Evolutionary conservation across 306 rosid genomes (phyloP), one percentile per base, ranked within the genome.

Genomic region (Canavalia gladiata): DNA sequence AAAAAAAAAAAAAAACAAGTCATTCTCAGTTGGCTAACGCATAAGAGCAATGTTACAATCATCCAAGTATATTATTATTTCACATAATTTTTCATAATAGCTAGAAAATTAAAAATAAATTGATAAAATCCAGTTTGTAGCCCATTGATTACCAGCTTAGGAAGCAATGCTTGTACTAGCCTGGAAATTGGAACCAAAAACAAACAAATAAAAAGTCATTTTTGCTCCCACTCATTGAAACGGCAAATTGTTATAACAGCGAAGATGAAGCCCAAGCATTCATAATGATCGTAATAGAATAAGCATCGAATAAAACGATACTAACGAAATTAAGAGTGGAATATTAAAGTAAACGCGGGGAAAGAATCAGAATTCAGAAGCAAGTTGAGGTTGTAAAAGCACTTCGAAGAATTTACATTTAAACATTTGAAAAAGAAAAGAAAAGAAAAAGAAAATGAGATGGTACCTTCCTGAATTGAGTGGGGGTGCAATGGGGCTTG

Each of bases 131-230:
- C 71, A 55, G 6, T 34, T 3, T 10, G 9, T 35, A 25, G 82
- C 39, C 47, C 18, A 82, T 18, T 47, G 30, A 82, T 18, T 47
- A 68, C 46, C 51, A 70, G 50, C 55, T 52, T 1, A 54, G 28
- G 51, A 57, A 68, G 25, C 65, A 82, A 66, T 56, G 43, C 28
- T 49, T 25, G 56, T 1, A 35, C 0, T 4, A 42, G 46, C 42
- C 8, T 13, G 70, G 33, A 81, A 59, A 35, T 50, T 81, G 35
- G 55, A 74, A 73, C 46, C 34, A 72, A n/a, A 13, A 7, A 35
- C 6, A 4, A 31, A 31, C 25, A 57, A 1, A 33, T 43, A n/a
- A 13, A 60, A 31, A 9, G 6, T 4, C 10, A 1, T 9, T 7
- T 65, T 7, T 51, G 66, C 45, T 28, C 29, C 13, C 39, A 45